Base-by-base conservation (phyloP, 495 filamentous ascomycete species). In the Usnea hakonensis region DNA sequence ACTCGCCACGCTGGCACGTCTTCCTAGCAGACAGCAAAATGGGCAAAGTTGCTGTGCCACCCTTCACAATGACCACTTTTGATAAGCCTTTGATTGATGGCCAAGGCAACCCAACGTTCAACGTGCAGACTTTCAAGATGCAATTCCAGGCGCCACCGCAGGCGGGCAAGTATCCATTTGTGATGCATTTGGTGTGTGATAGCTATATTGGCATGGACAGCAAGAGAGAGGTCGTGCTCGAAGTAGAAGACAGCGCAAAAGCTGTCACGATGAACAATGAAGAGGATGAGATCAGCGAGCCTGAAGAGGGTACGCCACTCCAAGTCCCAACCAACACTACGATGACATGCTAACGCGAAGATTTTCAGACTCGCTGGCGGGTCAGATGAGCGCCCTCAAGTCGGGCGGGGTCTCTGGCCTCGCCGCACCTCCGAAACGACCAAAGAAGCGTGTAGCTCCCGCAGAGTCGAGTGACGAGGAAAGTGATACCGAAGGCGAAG, bases 101-200 rank as follows among this genome's bases (percentile, higher is more conserved):
- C 48, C 78, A 79, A 62, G 89, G 87, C 58, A 87, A 86, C 65
- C 90, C 90, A 21, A 96, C 91, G 7, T 97, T 89, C 75, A 85
- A 90, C 65, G 85, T 98, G 76, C 90, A 96, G 74, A 97, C 94
- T 16, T 79, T 97, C 69, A 96, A 95, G 77, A 91, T 95, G 76
- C 94, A 97, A 75, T 98, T 98, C 77, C 90, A 93, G 69, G 92
- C 94, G 23, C 94, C 94, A 56, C 91, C 93, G 36, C 90, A 97
- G 73, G 83, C 88, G 16, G 95, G 91, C 48, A 86, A 90, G 69
- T 97, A 95, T 73, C 88, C 87, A 0, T 98, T 98, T 71, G 85
- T 87, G 36, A 87, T 97, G 89, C 85, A 96, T 72, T 77, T 95
- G 62, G 77, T 97, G 60, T 96, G 90, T 69, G 94, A 97, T 73